phyloP scores from a whole-genome alignment of 371 early-diverging fungal species.

The Syncephalastrum monosporum region DNA sequence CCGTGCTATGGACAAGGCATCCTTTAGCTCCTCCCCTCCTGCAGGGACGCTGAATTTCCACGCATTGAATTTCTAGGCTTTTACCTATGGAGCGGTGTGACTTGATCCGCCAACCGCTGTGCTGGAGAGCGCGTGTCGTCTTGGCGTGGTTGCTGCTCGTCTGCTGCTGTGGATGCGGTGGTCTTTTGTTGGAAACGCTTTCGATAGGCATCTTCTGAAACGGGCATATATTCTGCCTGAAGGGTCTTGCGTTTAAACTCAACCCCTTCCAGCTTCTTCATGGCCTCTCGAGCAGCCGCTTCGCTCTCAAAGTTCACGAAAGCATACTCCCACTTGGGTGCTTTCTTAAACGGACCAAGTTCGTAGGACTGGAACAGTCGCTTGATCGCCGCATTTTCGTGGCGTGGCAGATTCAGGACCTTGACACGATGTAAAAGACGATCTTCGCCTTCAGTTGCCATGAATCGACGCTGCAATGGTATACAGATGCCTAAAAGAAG shows the following conservation, averaged over 20 bases:
- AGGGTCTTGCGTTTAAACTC: conserved; percentile 38
- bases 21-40: background rate
- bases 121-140: conserved; percentile 51
- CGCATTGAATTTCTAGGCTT: background rate
- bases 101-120: conserved; percentile 70
- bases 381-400: conserved; percentile 24
- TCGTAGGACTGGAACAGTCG: conserved; percentile 28
- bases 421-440: conserved; percentile 28
- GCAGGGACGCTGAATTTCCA: background rate
- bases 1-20: conserved; percentile 14
- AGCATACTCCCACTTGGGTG: conserved; percentile 48
- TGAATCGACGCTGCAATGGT: no score
- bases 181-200: conserved; percentile 29
- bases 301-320: conserved; percentile 46
- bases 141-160: conserved; percentile 19
- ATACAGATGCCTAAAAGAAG: no score
- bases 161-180: background rate
- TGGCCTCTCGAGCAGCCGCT: conserved; percentile 35
- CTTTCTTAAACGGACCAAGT: conserved; percentile 40
- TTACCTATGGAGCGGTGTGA: conserved; percentile 69
- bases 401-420: conserved; percentile 33
- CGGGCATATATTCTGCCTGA: conserved; percentile 23
- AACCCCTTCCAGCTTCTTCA: conserved; percentile 33
- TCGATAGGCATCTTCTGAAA: conserved; percentile 24
- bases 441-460: no score